Evolutionary conservation across 176 grass and related monocot species (phyloP).

Genomic region (Eragrostis nindensis): DNA sequence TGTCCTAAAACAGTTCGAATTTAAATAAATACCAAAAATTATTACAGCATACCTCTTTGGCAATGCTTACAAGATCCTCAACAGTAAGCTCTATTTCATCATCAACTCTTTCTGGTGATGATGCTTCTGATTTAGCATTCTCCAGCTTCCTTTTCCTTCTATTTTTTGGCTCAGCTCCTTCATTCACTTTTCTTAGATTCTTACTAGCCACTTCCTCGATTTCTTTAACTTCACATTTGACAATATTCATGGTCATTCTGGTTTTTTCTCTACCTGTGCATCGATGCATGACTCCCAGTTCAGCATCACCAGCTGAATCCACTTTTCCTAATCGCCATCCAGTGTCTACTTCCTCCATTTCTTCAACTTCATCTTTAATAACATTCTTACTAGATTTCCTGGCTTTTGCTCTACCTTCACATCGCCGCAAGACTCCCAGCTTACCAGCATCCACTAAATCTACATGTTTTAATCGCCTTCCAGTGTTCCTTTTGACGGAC

Average conservation of each 20-base stretch:
- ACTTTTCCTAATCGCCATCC: constrained; percentile 25
- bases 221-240: constrained; percentile 13
- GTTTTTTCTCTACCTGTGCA: constrained; percentile 37
- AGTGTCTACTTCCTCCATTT: not conserved
- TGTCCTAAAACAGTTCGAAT: not conserved
- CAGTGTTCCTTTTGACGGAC: constrained; percentile 36
- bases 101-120: constrained; percentile 37
- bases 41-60: constrained; percentile 71
- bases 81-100: constrained; percentile 72
- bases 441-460: constrained; percentile 38
- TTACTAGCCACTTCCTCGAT: constrained; percentile 20
- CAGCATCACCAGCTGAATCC: constrained; percentile 28
- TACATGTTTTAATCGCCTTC: constrained; percentile 25
- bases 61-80: constrained; percentile 84
- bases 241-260: constrained; percentile 47
- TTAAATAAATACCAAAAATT: not conserved
- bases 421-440: constrained; percentile 19
- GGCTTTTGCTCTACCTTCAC: constrained; percentile 38
- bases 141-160: constrained; percentile 48
- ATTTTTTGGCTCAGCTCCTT: constrained; percentile 32
- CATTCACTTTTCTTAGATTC: constrained; percentile 42
- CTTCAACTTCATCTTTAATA: constrained; percentile 14
- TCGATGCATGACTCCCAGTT: constrained; percentile 17
- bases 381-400: constrained; percentile 49
- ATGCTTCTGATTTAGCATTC: constrained; percentile 25